Evolutionary conservation across 441 rosid genomes (phyloP).

Genomic region (Melastoma candidum): DNA sequence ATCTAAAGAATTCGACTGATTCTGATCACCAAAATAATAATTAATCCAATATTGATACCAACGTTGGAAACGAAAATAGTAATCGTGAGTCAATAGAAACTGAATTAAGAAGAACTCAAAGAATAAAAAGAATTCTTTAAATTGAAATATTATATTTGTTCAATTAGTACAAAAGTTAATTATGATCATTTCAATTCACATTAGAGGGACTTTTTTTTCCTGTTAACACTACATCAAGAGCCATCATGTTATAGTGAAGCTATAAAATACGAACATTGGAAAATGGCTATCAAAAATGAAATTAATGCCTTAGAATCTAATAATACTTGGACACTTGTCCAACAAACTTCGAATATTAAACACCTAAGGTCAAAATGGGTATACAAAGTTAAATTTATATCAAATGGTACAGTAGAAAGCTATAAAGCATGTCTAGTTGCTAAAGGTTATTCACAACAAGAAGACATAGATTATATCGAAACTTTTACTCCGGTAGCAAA

Average conservation of each 20-base stretch:
- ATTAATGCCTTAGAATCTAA: not conserved
- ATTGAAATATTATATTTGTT: too few relatives aligned
- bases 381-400: not conserved
- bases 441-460: not conserved
- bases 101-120: too few relatives aligned
- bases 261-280: not conserved
- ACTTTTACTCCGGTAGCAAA: not conserved
- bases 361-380: not conserved
- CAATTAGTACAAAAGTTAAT: too few relatives aligned
- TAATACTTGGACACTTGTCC: not conserved
- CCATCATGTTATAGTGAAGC: not conserved
- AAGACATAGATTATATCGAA: slow-evolving; percentile 2
- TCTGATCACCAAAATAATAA: too few relatives aligned
- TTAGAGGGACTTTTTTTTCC: too few relatives aligned
- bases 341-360: not conserved
- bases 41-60: too few relatives aligned
- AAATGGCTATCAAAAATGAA: not conserved
- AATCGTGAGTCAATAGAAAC: too few relatives aligned
- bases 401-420: not conserved
- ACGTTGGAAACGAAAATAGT: too few relatives aligned
- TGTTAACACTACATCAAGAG: not conserved
- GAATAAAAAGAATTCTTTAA: too few relatives aligned
- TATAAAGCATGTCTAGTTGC: slow-evolving; percentile 1
- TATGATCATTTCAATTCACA: too few relatives aligned
- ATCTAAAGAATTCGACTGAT: too few relatives aligned